Evolutionary conservation across 768 basidiomycete genomes (phyloP).

Genomic region (Albatrellus ellisii): DNA sequence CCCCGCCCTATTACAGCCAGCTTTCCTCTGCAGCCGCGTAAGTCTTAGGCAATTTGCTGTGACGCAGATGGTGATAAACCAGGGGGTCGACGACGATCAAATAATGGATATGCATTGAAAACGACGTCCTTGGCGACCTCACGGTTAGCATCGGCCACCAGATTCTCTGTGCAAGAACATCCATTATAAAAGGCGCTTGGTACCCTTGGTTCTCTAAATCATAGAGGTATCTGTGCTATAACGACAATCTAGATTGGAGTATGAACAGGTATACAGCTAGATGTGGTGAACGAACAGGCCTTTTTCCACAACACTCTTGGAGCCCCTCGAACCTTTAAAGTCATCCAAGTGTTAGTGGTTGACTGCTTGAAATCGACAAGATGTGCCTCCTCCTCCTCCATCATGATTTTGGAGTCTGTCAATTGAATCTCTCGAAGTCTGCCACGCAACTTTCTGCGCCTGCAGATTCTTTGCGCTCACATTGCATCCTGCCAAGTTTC

Average conservation of each 20-base stretch:
- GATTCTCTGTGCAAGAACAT: conserved; percentile 44
- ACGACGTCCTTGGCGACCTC: conserved; percentile 40
- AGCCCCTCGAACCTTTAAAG: conserved; percentile 82
- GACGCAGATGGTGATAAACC: too few species aligned
- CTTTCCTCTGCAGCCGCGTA: too few species aligned
- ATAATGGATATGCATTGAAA: conserved; percentile 27
- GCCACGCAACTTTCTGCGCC: conserved; percentile 57
- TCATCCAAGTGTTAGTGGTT: conserved; percentile 56
- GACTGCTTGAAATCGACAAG: conserved; percentile 76
- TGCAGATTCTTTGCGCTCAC: conserved; percentile 78
- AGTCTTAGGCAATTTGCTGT: too few species aligned
- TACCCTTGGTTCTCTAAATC: conserved; percentile 69
- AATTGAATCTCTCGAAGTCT: conserved; percentile 55
- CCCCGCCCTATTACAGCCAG: too few species aligned
- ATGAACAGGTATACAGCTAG: not conserved
- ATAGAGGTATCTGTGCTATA: conserved; percentile 56
- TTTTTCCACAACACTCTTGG: conserved; percentile 75
- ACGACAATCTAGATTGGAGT: conserved; percentile 31
- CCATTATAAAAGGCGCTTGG: conserved; percentile 64
- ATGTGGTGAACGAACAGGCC: conserved; percentile 24
- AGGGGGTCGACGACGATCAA: conserved; percentile 11
- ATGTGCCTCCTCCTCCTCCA: conserved; percentile 67
- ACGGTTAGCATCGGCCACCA: conserved; percentile 50
- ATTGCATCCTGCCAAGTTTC: conserved; percentile 82
- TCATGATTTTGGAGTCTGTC: conserved; percentile 75